Percentiles rank a stretch among this genome's conserved stretches.
Evolutionary conservation across 768 basidiomycete genomes (phyloP).

Genomic region (Boletus tomentosulus): DNA sequence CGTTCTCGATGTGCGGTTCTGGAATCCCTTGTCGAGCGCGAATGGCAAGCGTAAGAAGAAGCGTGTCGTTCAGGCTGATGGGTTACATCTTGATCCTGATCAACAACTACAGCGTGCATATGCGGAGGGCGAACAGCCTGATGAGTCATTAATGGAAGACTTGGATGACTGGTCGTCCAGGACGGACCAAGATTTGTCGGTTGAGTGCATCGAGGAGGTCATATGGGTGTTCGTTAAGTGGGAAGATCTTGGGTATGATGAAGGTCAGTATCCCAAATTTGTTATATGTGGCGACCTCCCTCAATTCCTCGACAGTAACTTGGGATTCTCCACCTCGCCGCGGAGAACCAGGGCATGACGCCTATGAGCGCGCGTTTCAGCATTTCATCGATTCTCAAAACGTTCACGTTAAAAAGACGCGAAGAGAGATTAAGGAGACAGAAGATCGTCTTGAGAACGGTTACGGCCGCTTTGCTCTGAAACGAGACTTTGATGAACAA

Average conservation of each 20-base stretch:
- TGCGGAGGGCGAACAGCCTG: constrained; percentile 62
- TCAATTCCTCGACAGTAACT: constrained; percentile 50
- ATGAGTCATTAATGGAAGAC: constrained; percentile 48
- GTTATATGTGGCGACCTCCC: background rate
- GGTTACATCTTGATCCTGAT: constrained; percentile 12
- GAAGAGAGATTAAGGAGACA: constrained; percentile 39
- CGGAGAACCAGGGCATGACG: constrained; percentile 52
- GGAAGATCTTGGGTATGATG: constrained; percentile 89
- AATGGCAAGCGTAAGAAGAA: constrained; percentile 16
- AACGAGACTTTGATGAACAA: constrained; percentile 42
- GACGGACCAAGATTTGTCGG: constrained; percentile 40
- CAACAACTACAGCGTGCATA: constrained; percentile 39
- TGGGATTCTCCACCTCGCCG: constrained; percentile 85
- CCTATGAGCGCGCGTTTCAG: constrained; percentile 64
- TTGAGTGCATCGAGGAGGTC: constrained; percentile 55
- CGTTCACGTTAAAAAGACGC: constrained; percentile 52
- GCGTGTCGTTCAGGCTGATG: constrained; percentile 25
- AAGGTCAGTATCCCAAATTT: constrained; percentile 49
- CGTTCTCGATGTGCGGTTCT: constrained; percentile 76
- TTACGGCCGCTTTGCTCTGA: constrained; percentile 46
- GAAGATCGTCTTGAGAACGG: constrained; percentile 54
- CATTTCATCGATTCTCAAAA: constrained; percentile 59
- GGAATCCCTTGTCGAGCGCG: constrained; percentile 38
- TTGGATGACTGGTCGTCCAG: constrained; percentile 48
- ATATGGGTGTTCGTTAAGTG: constrained; percentile 90